phyloP scores from a whole-genome alignment of 352 stramenopile genomes.

The Pythium periplocum region DNA sequence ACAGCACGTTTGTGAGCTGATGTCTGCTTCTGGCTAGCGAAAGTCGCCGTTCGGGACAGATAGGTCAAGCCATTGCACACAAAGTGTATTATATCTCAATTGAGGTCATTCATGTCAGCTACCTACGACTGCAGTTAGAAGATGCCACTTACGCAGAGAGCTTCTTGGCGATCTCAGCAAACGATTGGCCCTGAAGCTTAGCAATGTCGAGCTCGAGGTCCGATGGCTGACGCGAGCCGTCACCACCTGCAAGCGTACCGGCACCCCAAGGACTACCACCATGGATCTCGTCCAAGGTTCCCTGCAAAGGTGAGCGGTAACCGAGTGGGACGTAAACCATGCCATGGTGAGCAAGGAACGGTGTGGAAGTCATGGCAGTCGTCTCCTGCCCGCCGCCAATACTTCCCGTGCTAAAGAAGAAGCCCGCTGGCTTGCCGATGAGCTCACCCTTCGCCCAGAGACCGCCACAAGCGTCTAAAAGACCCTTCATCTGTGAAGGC shows the following conservation, averaged over 20 bases:
- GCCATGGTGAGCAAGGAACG: slow-evolving; percentile 87
- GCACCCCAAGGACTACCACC: slow-evolving; percentile 21
- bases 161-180: slow-evolving; percentile 80
- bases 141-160: slow-evolving; percentile 17
- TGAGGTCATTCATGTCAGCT: neutral
- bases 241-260: slow-evolving; percentile 72
- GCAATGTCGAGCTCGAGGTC: slow-evolving; percentile 79
- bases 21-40: too few species aligned
- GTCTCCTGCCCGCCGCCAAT: slow-evolving; percentile 88
- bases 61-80: too few species aligned
- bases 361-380: slow-evolving; percentile 72
- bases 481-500: slow-evolving; percentile 86
- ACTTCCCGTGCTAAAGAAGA: slow-evolving; percentile 84
- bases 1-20: too few species aligned
- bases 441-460: slow-evolving; percentile 83
- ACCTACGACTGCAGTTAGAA: neutral
- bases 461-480: slow-evolving; percentile 82
- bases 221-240: slow-evolving; percentile 77
- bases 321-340: slow-evolving; percentile 90
- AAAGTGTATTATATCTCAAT: too few species aligned
- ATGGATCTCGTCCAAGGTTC: slow-evolving; percentile 78
- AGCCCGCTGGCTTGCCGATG: slow-evolving; percentile 81
- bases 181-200: slow-evolving; percentile 81
- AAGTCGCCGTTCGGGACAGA: too few species aligned
- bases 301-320: slow-evolving; percentile 52